Base-by-base conservation (phyloP, 2,329 filamentous ascomycete species). In the Aspergillus luchuensis region DNA sequence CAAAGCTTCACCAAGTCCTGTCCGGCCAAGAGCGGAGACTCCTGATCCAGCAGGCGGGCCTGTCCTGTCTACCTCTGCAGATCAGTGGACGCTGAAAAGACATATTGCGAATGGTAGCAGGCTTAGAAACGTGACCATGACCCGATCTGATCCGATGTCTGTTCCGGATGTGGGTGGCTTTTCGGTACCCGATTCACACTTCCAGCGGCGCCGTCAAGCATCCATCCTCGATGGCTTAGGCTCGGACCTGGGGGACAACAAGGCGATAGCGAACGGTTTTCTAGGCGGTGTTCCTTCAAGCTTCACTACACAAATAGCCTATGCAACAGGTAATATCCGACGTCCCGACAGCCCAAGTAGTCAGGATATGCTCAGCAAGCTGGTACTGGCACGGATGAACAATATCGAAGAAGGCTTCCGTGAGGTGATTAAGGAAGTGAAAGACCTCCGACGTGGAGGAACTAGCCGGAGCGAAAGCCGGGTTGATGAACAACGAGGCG, bases 311-410 rank as follows among this genome's bases (percentile, higher is more conserved):
- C 90, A 94, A 71, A 89, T 95, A 85, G 89, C 86, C 8, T 87
- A 90, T 79, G 89, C 88, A 0, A 85, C 87, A 53, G 87, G 88
- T 13, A 86, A 85, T 19, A 76, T 87, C 56, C 84, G 84, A 48
- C 74, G 68, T 77, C 73, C 30, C 54, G 73, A 62, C 55, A 71
- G 73, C 25, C 76, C 77, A 11, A 79, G 79, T 25, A 80, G 85
- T 74, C 89, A 91, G 70, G 85, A 90, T 43, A 90, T 93, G 84
- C 88, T 90, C 71, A 85, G 89, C 67, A 86, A 91, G 58, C 84
- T 97, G 49, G 90, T 97, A 76, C 81, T 97, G 49, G 91, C 92
- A 8, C 84, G 92, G 36, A 97, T 97, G 92, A 95, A 95, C 74
- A 94, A 90, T 7, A 82, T 98, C 2, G 93, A 98, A 74, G 92